phyloP scores from a whole-genome alignment of 345 rosid genomes.

The Ceriops decandra region DNA sequence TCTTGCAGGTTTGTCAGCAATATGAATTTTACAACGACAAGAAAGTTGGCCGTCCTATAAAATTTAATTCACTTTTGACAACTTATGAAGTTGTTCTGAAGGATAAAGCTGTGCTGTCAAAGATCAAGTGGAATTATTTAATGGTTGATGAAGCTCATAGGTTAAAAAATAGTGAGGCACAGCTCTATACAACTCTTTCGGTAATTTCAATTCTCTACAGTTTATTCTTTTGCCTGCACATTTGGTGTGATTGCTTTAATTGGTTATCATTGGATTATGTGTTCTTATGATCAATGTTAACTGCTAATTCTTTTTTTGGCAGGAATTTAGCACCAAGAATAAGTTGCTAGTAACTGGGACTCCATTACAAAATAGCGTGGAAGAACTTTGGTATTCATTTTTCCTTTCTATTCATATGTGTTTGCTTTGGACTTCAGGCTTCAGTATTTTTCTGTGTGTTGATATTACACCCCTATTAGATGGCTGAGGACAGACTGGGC shows the following conservation, averaged over 20 bases:
- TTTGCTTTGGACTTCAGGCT: neutral
- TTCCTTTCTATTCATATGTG: neutral
- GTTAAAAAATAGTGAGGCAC: slow-evolving; percentile 97
- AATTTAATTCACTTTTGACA: slow-evolving; percentile 82
- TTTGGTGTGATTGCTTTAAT: slow-evolving; percentile 13
- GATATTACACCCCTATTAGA: neutral
- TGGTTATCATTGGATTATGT: slow-evolving; percentile 15
- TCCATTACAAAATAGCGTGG: slow-evolving; percentile 97
- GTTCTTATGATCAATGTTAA: neutral
- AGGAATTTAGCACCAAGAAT: slow-evolving; percentile 99
- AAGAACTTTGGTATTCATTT: slow-evolving; percentile 83
- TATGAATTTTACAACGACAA: slow-evolving; percentile 86
- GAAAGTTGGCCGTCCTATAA: slow-evolving; percentile 78
- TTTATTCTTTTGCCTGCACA: slow-evolving; percentile 3
- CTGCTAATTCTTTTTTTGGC: slow-evolving; percentile 15
- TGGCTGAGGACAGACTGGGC: neutral
- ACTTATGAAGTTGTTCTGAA: slow-evolving; percentile 97
- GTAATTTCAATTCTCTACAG: slow-evolving; percentile 36
- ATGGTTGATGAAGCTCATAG: slow-evolving; percentile 99
- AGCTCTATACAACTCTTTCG: slow-evolving; percentile 84
- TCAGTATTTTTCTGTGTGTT: neutral
- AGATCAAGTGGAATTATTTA: slow-evolving; percentile 91
- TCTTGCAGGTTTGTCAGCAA: slow-evolving; percentile 87
- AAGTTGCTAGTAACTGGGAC: slow-evolving; percentile 97
- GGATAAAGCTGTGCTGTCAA: slow-evolving; percentile 90